phyloP scores from a whole-genome alignment of 1,284 basidiomycete species.

The Ceratobasidium sp. region DNA sequence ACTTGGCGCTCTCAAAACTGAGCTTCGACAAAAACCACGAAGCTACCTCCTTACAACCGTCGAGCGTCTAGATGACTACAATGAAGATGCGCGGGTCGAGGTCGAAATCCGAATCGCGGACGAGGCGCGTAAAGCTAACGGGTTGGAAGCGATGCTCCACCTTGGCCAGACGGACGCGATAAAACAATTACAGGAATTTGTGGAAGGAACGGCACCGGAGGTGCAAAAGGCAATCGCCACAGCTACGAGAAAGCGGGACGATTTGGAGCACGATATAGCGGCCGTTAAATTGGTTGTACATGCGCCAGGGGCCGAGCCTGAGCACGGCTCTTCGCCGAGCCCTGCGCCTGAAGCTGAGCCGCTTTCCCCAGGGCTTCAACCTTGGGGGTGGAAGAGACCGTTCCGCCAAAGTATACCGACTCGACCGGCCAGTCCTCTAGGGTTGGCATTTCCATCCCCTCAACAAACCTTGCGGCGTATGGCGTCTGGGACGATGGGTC shows the following conservation, averaged over 20 bases:
- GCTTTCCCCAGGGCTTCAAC: constrained; percentile 7
- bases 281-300: constrained; percentile 69
- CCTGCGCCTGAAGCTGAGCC: constrained; percentile 8
- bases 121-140: constrained; percentile 73
- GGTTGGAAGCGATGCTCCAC: constrained; percentile 78
- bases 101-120: constrained; percentile 85
- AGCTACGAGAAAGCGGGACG: constrained; percentile 72
- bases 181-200: constrained; percentile 68
- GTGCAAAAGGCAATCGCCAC: constrained; percentile 62
- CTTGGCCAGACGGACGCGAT: constrained; percentile 65
- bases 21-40: constrained; percentile 48
- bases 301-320: constrained; percentile 52
- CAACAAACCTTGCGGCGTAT: constrained; percentile 46
- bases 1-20: constrained; percentile 65
- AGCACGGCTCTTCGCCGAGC: not conserved
- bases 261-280: constrained; percentile 84
- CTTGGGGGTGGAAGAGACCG: constrained; percentile 16
- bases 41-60: constrained; percentile 66
- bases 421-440: not conserved
- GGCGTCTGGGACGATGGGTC: constrained; percentile 58
- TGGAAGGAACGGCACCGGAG: constrained; percentile 65
- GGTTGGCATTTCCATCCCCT: not conserved
- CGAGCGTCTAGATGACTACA: constrained; percentile 77
- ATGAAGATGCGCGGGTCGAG: constrained; percentile 86
- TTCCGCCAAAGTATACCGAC: constrained; percentile 22